Base-by-base conservation (phyloP, 805 yeast genomes). In the Candida wancherniae region DNA sequence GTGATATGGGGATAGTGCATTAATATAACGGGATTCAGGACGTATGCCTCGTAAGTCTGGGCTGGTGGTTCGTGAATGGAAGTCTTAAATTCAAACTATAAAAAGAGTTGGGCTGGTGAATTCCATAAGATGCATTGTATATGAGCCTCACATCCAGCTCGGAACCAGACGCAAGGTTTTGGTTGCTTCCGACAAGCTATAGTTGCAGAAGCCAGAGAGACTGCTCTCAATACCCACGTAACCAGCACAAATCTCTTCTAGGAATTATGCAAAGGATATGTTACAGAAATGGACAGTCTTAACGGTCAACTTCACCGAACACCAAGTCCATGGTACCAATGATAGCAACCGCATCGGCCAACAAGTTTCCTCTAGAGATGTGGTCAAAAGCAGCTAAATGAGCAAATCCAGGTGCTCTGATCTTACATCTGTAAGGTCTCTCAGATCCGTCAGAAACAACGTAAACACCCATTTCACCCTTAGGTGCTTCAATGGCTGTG, bases 281-380 rank as follows among this genome's bases (percentile, higher is more conserved):
- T 15, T 29, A 22, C 11, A 12, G 20, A 9, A 15, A 18, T 25
- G 31, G 20, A 4, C 17, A 28, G 15, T 24, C 21, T 56, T 68
- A 84, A 67, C 95, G 87, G 67, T 85, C 95, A 49, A 85, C 95
- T 63, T 85, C 95, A 53, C 95, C 95, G 55, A 85, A 85, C 58
- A 85, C 95, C 61, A 85, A 75, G 68, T 85, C 95, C 95, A 85
- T 84, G 39, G 95, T 85, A 67, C 95, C 95, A 53, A 85, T 84
- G 54, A 85, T 85, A 33, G 95, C 94, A 35, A 85, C 95, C 15
- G 92, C 90, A 63, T 85, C 95, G 36, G 95, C 92, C 57, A 85
- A 68, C 64, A 80, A 80, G 60, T 84, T 84, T 50, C 92, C 90
- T 60, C 92, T 77, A 19, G 92, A 70, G 45, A 85, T 76, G 56